phyloP scores from a whole-genome alignment of 2,329 filamentous ascomycete species.

The Blastomyces emzantsi region DNA sequence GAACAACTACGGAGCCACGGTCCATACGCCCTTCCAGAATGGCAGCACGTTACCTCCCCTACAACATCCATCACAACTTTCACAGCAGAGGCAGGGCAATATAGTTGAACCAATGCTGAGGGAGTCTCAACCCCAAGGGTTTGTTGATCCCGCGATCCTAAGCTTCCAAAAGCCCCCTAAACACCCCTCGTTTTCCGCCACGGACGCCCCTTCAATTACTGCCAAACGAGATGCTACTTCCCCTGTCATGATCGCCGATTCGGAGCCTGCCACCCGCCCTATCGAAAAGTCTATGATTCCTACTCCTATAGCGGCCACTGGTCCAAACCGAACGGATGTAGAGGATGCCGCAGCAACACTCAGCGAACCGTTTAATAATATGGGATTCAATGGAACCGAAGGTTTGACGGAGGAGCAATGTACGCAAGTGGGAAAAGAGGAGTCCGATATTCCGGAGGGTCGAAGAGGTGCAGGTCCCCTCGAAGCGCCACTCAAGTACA shows the following conservation, averaged over 20 bases:
- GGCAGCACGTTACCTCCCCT: constrained; percentile 1
- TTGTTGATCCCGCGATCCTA: constrained; percentile 76
- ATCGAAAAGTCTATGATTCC: constrained; percentile 14
- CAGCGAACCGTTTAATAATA: constrained; percentile 38
- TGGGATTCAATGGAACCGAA: constrained; percentile 24
- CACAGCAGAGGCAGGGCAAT: constrained; percentile 14
- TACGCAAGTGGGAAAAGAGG: constrained; percentile 16
- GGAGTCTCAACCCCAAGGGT: constrained; percentile 35
- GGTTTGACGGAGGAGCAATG: constrained; percentile 12
- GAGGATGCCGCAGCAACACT: constrained; percentile 31
- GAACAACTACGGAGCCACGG: background rate
- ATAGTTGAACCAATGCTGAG: constrained; percentile 17
- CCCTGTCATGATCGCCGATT: constrained; percentile 26
- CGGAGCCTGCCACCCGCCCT: constrained; percentile 19
- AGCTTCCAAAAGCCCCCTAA: constrained; percentile 47
- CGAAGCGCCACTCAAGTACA: constrained; percentile 22
- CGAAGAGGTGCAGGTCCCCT: constrained; percentile 18
- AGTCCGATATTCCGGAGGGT: constrained; percentile 17
- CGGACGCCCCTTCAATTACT: constrained; percentile 6
- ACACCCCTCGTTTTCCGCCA: constrained; percentile 15
- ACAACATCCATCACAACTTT: constrained; percentile 11
- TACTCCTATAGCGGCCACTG: constrained; percentile 4
- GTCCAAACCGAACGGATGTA: background rate
- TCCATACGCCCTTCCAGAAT: constrained; percentile 2
- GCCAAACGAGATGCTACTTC: constrained; percentile 17